phyloP scores from a whole-genome alignment of 495 filamentous ascomycete species.

The Xylaria nigripes region DNA sequence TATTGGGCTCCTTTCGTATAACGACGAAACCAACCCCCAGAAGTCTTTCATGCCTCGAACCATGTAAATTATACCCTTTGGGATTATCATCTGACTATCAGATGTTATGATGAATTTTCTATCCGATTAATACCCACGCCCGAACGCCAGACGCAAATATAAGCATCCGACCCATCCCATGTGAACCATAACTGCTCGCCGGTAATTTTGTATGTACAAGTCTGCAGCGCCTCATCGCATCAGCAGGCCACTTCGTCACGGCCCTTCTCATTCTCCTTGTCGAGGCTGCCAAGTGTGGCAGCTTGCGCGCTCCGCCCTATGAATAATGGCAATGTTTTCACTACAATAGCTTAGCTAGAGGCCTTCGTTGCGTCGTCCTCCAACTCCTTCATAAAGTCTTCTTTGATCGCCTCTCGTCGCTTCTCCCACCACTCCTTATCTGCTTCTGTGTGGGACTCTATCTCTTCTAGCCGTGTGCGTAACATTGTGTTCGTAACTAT shows the following conservation, averaged over 20 bases:
- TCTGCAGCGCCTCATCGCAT: background rate
- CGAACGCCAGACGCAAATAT: constrained; percentile 11
- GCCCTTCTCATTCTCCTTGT: constrained; percentile 63
- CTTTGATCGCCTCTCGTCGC: constrained; percentile 57
- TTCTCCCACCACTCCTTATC: constrained; percentile 86
- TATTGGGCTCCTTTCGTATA: too few relatives aligned
- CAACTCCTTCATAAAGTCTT: constrained; percentile 78
- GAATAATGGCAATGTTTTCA: constrained; percentile 56
- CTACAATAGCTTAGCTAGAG: constrained; percentile 44
- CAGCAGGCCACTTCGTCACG: constrained; percentile 52
- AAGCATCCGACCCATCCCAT: background rate
- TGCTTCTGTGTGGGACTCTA: constrained; percentile 55
- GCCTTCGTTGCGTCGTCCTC: constrained; percentile 43
- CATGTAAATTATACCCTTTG: background rate
- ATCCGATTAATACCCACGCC: constrained; percentile 1
- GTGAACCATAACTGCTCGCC: background rate
- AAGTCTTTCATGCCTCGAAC: too few relatives aligned
- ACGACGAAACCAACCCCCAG: too few relatives aligned
- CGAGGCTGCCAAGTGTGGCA: constrained; percentile 34
- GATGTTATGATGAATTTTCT: background rate
- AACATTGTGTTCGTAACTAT: constrained; percentile 68
- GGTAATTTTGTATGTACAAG: constrained; percentile 7
- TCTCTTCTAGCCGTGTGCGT: constrained; percentile 67
- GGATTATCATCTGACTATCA: background rate
- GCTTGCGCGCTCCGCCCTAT: constrained; percentile 64